Base-by-base conservation (phyloP, 345 rosid genomes). In the Mallotus nudiflorus region DNA sequence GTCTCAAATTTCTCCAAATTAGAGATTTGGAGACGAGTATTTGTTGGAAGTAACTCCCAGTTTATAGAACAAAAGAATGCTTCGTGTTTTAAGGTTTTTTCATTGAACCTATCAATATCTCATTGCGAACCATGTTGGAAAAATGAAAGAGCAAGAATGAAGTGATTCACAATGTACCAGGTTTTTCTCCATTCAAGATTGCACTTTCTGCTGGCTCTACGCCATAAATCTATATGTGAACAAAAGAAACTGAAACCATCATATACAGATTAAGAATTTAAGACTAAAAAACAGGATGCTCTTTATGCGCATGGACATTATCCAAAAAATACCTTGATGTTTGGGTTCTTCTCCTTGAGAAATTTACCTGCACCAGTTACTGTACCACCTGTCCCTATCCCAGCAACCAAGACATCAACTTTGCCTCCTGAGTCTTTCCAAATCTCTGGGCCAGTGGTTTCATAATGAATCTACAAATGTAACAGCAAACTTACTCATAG, bases 181-280 rank as follows among this genome's bases (percentile, higher is more conserved):
- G 66, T 39, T 62, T 67, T 77, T 72, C 76, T 54, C 80, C 80
- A 67, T 67, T 77, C 37, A 77, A 15, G 27, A 77, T 29, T 7
- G 80, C 76, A 66, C 80, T 77, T 77, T 71, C 80, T 24, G 39
- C 73, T 25, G 80, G 80, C 82, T 93, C 98, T 48, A 93, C 66
- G 62, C 96, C 98, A 80, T 91, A 89, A 46, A 93, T 85, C 98
- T 93, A 72, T 66, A 74, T 53, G 54, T 15, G 73, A 70, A 67
- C n/a, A 18, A 27, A 14, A 59, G 49, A 51, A 29, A 8, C 2
- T 37, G 19, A 22, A n/a, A 35, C 48, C n/a, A 27, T 44, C 6
- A 61, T 22, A 25, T 27, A 16, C 25, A 9, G 42, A 39, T 42
- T 4, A 54, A 29, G n/a, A n/a, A n/a, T n/a, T 40, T 8, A 2